Conservation (phyloP, 2,329 filamentous ascomycete genomes). For the Herpotrichia juniperi region DNA sequence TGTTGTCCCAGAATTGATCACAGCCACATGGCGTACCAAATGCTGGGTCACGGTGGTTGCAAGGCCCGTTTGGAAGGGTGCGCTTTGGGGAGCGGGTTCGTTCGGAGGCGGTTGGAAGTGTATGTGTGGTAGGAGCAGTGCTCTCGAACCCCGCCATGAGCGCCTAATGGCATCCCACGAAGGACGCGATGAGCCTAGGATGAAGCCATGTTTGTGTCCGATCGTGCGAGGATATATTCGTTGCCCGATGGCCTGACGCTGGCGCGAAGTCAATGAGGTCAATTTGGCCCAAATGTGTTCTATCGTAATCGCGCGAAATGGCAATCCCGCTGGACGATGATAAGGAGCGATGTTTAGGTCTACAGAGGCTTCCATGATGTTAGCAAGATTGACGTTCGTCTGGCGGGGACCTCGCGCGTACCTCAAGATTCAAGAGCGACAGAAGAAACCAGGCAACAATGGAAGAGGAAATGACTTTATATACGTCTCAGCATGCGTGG, state of each 20-base stretch:
- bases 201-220: slow-evolving; percentile 1
- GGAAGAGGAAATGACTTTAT: slow-evolving; percentile 5
- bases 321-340: neutral
- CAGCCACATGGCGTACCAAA: slow-evolving; percentile 58
- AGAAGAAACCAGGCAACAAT: slow-evolving; percentile 19
- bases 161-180: slow-evolving; percentile 41
- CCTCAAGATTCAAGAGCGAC: slow-evolving; percentile 30
- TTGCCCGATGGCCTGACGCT: neutral
- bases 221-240: neutral
- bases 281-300: neutral
- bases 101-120: slow-evolving; percentile 19
- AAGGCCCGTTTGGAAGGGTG: slow-evolving; percentile 57
- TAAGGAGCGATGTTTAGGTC: neutral
- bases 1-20: slow-evolving; percentile 57
- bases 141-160: slow-evolving; percentile 44
- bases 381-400: slow-evolving; percentile 26
- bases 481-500: neutral
- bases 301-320: neutral
- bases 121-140: slow-evolving; percentile 24
- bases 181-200: slow-evolving; percentile 14
- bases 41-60: slow-evolving; percentile 58
- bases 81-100: slow-evolving; percentile 27
- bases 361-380: slow-evolving; percentile 13
- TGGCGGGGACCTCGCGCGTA: slow-evolving; percentile 35
- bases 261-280: neutral